Percentiles rank a stretch among this genome's conserved stretches.
phyloP scores from a whole-genome alignment of 441 rosid species.

The Pelargonium citronellum region DNA sequence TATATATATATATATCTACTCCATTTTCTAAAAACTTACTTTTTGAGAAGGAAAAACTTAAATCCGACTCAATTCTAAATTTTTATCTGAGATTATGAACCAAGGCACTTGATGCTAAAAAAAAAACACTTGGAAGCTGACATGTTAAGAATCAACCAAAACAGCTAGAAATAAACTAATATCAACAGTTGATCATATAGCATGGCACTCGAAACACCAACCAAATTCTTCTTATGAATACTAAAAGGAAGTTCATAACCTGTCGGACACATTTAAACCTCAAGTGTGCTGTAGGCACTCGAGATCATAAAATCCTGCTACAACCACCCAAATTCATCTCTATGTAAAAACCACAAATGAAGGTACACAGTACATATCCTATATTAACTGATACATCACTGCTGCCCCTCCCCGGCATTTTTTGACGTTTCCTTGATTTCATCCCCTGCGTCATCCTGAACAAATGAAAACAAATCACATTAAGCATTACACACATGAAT shows the following conservation, averaged over 20 bases:
- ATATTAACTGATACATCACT: conserved; percentile 31
- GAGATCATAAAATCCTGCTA: conserved; percentile 32
- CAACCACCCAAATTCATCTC: conserved; percentile 30
- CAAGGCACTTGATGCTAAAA: too few species aligned
- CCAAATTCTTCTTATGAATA: conserved; percentile 28
- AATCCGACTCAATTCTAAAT: too few species aligned
- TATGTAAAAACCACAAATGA: conserved; percentile 30
- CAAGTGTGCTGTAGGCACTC: conserved; percentile 21
- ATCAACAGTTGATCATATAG: not conserved
- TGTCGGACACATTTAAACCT: conserved; percentile 26
- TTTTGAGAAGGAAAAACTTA: too few species aligned
- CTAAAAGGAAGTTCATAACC: conserved; percentile 24
- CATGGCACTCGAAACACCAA: conserved; percentile 14
- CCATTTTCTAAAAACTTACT: too few species aligned
- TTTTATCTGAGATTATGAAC: too few species aligned
- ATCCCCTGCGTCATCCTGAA: conserved; percentile 82
- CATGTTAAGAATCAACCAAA: too few species aligned
- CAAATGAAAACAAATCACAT: conserved; percentile 8
- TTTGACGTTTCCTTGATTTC: conserved; percentile 86
- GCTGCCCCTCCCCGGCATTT: conserved; percentile 52
- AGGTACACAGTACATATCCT: conserved; percentile 31
- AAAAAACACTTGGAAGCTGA: too few species aligned
- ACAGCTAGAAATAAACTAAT: too few species aligned
- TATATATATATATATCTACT: too few species aligned
- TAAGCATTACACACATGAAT: not conserved